phyloP scores from a whole-genome alignment of 352 stramenopile species.

The Phytophthora hibernalis region DNA sequence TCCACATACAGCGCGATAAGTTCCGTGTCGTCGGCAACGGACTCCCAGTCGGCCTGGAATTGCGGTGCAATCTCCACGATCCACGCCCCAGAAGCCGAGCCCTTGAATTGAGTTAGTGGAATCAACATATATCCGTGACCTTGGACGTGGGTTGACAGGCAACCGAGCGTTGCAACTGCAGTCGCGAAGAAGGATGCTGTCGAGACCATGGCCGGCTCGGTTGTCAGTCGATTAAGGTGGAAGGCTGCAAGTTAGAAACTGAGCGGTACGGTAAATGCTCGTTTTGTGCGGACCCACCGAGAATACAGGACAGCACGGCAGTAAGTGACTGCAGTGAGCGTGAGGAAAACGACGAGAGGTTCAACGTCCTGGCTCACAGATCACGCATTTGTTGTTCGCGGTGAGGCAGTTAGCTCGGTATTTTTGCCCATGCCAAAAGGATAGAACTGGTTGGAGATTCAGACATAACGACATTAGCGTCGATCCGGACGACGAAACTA shows the following conservation, averaged over 20 bases:
- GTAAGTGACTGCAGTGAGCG: neutral
- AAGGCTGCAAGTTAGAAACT: neutral
- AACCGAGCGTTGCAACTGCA: neutral
- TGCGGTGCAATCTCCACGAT: neutral
- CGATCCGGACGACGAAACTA: no score
- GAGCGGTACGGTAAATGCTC: neutral
- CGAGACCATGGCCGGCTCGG: neutral
- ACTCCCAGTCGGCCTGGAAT: neutral
- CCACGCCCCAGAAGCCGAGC: neutral
- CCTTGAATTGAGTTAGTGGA: neutral
- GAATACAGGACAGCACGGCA: neutral
- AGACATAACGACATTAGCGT: neutral
- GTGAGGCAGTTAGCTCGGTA: neutral
- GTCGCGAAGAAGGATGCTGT: neutral
- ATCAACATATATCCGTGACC: neutral
- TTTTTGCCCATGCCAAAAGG: neutral
- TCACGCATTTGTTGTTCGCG: neutral
- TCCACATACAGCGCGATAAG: neutral
- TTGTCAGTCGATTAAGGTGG: neutral
- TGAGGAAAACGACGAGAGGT: neutral
- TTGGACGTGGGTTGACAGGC: neutral
- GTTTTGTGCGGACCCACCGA: neutral
- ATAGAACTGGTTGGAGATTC: neutral
- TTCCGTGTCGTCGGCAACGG: neutral
- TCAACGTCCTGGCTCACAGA: neutral